Evolutionary conservation across 169 alveolate species (phyloP), one percentile per base, ranked within the genome.

Genomic region (Babesia microti): DNA sequence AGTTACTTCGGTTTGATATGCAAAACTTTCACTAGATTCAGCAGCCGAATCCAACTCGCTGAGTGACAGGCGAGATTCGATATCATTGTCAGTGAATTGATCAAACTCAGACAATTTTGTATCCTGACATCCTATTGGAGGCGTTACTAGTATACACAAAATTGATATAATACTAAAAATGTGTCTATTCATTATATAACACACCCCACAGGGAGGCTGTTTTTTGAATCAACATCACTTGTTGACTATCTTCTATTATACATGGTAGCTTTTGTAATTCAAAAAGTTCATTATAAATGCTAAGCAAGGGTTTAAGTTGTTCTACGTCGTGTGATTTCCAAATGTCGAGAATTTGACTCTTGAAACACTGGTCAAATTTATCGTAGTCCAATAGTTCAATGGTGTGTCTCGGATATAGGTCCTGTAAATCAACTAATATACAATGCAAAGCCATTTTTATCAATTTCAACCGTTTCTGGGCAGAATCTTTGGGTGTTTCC

Each of bases 1-100:
- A 17, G 97, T 87, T 15, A 94, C 98, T 59, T 96, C 99, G 2
- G 99, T 97, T 63, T 91, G 91, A 74, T 91, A 72, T 28, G 56
- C 51, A 39, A 79, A 85, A 32, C 70, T 71, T 53, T 86, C 93
- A 4, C 74, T 65, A 22, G 50, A 40, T 36, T 35, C 43, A 4
- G 75, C 54, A 11, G 72, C 67, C 28, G 27, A 24, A 3, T 43
- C 35, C 50, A 65, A n/a, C 15, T 65, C 66, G 1, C 47, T 61
- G 24, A 48, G 58, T 6, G 70, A 49, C n/a, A n/a, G n/a, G n/a
- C n/a, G n/a, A n/a, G n/a, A n/a, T n/a, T n/a, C n/a, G n/a, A n/a
- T n/a, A n/a, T n/a, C n/a, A n/a, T n/a, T n/a, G n/a, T n/a, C n/a
- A n/a, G n/a, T n/a, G n/a, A n/a, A n/a, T n/a, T n/a, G n/a, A n/a